Evolutionary conservation across 1,139 yeast genomes (phyloP).

Genomic region (Pichia kudriavzevii): DNA sequence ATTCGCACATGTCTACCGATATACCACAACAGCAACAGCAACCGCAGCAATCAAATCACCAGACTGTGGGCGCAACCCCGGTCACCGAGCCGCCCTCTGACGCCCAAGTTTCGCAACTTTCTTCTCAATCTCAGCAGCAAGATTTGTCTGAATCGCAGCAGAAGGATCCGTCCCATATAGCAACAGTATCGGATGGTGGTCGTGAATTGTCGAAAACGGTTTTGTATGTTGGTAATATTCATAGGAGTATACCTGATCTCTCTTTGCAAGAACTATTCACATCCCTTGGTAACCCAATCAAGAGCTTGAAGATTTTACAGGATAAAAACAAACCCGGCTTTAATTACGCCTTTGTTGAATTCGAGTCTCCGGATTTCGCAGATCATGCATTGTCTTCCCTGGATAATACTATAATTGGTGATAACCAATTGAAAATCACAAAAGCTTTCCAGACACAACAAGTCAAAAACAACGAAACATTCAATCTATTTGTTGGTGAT

Average conservation of each 20-base stretch:
- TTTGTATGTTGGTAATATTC: conserved; percentile 71
- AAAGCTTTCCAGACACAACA: conserved; percentile 81
- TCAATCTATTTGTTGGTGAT: conserved; percentile 81
- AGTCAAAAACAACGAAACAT: conserved; percentile 46
- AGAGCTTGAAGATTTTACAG: conserved; percentile 58
- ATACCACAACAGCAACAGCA: no score
- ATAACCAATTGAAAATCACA: conserved; percentile 54
- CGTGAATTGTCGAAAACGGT: conserved; percentile 68
- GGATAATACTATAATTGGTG: conserved; percentile 46
- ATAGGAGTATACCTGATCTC: conserved; percentile 58
- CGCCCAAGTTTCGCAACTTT: conserved; percentile 2
- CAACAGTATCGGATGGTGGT: conserved; percentile 73
- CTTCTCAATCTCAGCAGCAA: conserved; percentile 13
- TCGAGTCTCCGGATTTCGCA: conserved; percentile 51
- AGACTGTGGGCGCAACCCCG: no score
- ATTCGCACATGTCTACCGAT: no score
- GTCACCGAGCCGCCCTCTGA: no score
- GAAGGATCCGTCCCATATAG: no score
- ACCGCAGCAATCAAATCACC: no score
- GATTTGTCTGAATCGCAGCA: conserved; percentile 1
- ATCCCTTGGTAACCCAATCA: conserved; percentile 47
- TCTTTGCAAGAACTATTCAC: conserved; percentile 53
- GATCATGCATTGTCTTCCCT: conserved; percentile 53
- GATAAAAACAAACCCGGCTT: conserved; percentile 70
- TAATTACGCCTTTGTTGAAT: conserved; percentile 83